Percentiles rank a stretch among this genome's conserved stretches.
Conservation (phyloP, 176 grass and related monocot genomes). For the Aegilops tauschii region DNA sequence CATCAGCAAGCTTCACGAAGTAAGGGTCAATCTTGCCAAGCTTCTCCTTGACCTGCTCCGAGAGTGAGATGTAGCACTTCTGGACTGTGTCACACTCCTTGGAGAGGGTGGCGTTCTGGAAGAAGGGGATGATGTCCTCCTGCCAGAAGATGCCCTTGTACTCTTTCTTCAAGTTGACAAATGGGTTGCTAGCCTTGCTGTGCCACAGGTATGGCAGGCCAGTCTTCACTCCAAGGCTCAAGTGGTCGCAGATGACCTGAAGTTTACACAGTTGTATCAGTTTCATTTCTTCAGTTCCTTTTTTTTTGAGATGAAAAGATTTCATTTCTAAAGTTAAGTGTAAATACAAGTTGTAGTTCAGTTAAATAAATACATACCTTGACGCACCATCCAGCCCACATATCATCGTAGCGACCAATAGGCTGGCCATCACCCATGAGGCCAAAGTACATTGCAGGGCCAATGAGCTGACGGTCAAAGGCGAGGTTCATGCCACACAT, state of each 20-base stretch:
- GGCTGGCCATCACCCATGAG: constrained; percentile 72
- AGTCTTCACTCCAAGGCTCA: constrained; percentile 89
- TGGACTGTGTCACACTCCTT: constrained; percentile 86
- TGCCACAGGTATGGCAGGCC: constrained; percentile 98
- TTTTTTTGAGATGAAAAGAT: no score
- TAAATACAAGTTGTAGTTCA: background rate
- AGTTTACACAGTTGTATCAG: constrained; percentile 10
- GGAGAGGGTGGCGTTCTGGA: constrained; percentile 64
- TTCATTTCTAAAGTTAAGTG: no score
- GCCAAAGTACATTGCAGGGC: constrained; percentile 84
- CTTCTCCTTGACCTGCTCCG: constrained; percentile 78
- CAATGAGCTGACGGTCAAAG: constrained; percentile 61
- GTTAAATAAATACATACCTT: constrained; percentile 47
- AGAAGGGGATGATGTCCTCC: constrained; percentile 97
- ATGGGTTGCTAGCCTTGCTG: constrained; percentile 99
- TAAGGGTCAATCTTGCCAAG: constrained; percentile 55
- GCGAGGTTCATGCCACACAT: constrained; percentile 80
- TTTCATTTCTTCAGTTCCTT: background rate
- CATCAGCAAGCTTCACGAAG: constrained; percentile 81
- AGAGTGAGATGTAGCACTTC: constrained; percentile 77
- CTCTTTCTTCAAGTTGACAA: constrained; percentile 94
- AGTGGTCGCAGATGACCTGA: constrained; percentile 97
- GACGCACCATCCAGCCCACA: constrained; percentile 80
- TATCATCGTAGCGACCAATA: constrained; percentile 69
- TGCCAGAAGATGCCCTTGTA: constrained; percentile 99